Base-by-base conservation (phyloP, 768 basidiomycete genomes). In the Cystobasidium ongulense region DNA sequence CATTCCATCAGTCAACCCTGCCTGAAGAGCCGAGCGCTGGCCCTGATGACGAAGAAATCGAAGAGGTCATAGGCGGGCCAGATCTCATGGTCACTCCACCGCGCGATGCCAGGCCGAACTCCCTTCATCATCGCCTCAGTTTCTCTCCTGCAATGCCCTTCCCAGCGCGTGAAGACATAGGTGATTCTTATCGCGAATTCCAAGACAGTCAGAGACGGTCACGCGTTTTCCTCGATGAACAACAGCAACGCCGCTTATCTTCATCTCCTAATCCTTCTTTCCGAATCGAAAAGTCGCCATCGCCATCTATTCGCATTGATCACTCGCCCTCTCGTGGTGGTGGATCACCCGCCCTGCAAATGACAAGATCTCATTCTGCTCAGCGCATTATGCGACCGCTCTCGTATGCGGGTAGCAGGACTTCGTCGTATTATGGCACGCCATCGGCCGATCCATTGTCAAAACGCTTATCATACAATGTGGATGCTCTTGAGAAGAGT, bases 1-100 rank as follows among this genome's bases (percentile, higher is more conserved):
- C 88, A 72, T 82, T 82, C 54, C 79, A 82, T 15, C 90, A 88
- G 80, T 82, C 82, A 18, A 81, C 82, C 21, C 83, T 8, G 85
- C 86, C 31, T 36, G 75, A 64, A n/a, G 66, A 63, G 43, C 15
- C 31, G 50, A 82, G 83, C 31, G 76, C 50, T 10, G 39, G 53
- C 36, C 50, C 17, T 8, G 41, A 36, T 23, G 23, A 57, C 18
- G 13, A 59, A 11, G 68, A 71, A n/a, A 53, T 54, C 11, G 41
- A 35, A n/a, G 68, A 71, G 43, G 39, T 54, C 8, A 53, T 71
- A 1, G 54, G 25, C 8, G 25, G 18, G 36, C 68, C 68, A 8
- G 53, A 33, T 13, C 18, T 71, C 31, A 59, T 57, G 68, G 54
- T 71, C 18, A 71, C 68, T 31, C 68, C 68, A 4, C 68, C 68